Evolutionary conservation across 805 yeast species (phyloP).

Genomic region (Priceomyces haplophilus): DNA sequence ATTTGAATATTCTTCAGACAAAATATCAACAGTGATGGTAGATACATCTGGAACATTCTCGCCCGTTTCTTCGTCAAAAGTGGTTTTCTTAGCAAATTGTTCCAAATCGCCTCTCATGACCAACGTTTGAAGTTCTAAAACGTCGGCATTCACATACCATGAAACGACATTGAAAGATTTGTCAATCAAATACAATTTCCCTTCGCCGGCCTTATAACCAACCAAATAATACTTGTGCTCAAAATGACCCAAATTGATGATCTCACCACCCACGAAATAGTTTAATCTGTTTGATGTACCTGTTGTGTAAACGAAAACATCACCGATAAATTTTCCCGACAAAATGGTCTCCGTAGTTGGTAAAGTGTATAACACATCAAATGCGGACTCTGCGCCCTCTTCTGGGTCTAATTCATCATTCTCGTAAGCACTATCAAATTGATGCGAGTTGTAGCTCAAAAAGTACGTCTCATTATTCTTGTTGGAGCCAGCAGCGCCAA

Average conservation of each 20-base stretch:
- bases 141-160: conserved; percentile 77
- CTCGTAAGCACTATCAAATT: conserved; percentile 60
- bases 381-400: conserved; percentile 85
- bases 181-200: conserved; percentile 85
- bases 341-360: conserved; percentile 66
- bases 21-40: conserved; percentile 50
- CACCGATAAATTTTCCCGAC: conserved; percentile 96
- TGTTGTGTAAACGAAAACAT: conserved; percentile 91
- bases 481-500: conserved; percentile 16
- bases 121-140: conserved; percentile 92
- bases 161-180: conserved; percentile 81
- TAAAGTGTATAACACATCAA: conserved; percentile 80
- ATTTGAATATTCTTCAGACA: conserved; percentile 47
- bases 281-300: conserved; percentile 76
- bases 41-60: conserved; percentile 38
- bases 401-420: conserved; percentile 62
- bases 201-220: conserved; percentile 84
- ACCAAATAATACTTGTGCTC: conserved; percentile 82
- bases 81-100: conserved; percentile 38
- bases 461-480: conserved; percentile 66
- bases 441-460: conserved; percentile 66
- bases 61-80: conserved; percentile 36
- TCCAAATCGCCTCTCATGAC: conserved; percentile 94
- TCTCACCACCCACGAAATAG: conserved; percentile 92
- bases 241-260: conserved; percentile 88